Percentiles rank a stretch among this genome's conserved stretches.
phyloP scores from a whole-genome alignment of 805 yeast species.

The Candida sanyiensis region DNA sequence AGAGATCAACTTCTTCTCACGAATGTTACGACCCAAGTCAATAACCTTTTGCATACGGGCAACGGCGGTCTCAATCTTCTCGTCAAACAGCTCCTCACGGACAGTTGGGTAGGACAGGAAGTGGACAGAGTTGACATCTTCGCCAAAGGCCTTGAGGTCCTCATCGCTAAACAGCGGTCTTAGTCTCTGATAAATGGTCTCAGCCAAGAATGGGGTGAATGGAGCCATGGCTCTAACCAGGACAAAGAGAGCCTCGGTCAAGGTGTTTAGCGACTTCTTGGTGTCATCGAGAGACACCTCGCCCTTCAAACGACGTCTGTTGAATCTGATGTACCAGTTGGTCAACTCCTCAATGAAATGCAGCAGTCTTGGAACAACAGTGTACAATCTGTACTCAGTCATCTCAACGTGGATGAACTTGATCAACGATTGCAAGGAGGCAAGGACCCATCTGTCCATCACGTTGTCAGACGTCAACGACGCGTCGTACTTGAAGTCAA shows the following conservation, averaged over 20 bases:
- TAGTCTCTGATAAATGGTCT: conserved; percentile 77
- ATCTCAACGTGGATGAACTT: conserved; percentile 84
- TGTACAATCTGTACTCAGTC: conserved; percentile 83
- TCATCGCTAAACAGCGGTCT: conserved; percentile 55
- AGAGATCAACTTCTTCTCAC: conserved; percentile 92
- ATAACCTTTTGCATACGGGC: conserved; percentile 95
- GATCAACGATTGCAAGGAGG: conserved; percentile 90
- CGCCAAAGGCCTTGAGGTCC: conserved; percentile 43
- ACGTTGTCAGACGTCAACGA: conserved; percentile 67
- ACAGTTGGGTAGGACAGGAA: conserved; percentile 87
- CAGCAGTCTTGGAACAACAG: conserved; percentile 91
- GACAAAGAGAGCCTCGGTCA: conserved; percentile 84
- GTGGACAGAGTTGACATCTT: conserved; percentile 82
- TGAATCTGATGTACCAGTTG: conserved; percentile 98
- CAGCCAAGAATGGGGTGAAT: conserved; percentile 94
- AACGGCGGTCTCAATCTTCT: conserved; percentile 80
- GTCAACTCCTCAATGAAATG: conserved; percentile 90
- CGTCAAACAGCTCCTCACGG: conserved; percentile 74
- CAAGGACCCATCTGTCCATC: conserved; percentile 96
- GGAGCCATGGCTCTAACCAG: conserved; percentile 97
- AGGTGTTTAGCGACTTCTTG: conserved; percentile 78
- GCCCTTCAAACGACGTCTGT: conserved; percentile 97
- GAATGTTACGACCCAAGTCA: conserved; percentile 91
- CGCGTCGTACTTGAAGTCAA: conserved; percentile 71
- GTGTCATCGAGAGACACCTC: conserved; percentile 84